These are phyloP conservation scores for Solanum sejunctum DNA, from an alignment of 257 asterid species.

Conservation along the genomic window DNA sequence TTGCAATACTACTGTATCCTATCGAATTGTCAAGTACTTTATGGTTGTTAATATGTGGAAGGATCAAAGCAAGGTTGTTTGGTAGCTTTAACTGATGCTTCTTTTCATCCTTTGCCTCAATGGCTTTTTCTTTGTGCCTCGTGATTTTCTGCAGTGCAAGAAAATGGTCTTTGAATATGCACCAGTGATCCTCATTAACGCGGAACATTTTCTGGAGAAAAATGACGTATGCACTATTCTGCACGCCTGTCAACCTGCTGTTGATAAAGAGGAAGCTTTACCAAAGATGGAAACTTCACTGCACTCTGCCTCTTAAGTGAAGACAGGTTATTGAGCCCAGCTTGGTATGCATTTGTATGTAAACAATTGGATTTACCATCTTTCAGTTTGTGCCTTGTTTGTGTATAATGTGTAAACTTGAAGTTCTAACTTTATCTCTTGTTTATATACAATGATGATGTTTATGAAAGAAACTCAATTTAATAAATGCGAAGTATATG, in stretches of 20 bases:
- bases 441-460: not conserved
- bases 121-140: not conserved
- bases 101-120: not conserved
- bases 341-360: not conserved
- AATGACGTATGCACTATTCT: conserved; percentile 51
- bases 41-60: not conserved
- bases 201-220: conserved; percentile 69
- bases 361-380: not conserved
- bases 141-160: conserved; percentile 58
- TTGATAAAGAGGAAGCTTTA: conserved; percentile 3
- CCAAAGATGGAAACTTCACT: conserved; percentile 10
- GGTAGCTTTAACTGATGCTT: not conserved
- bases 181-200: conserved; percentile 65
- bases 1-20: not conserved
- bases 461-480: not conserved
- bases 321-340: not conserved
- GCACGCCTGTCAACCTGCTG: conserved; percentile 46
- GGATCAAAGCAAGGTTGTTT: not conserved
- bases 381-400: not conserved
- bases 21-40: not conserved
- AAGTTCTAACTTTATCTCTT: not conserved
- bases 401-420: not conserved
- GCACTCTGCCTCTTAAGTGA: conserved; percentile 42
- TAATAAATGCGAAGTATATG: not conserved
- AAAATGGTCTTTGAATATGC: conserved; percentile 73